Conservation (phyloP, 192 early-diverging fungal genomes). For the Umbelopsis sp. region DNA sequence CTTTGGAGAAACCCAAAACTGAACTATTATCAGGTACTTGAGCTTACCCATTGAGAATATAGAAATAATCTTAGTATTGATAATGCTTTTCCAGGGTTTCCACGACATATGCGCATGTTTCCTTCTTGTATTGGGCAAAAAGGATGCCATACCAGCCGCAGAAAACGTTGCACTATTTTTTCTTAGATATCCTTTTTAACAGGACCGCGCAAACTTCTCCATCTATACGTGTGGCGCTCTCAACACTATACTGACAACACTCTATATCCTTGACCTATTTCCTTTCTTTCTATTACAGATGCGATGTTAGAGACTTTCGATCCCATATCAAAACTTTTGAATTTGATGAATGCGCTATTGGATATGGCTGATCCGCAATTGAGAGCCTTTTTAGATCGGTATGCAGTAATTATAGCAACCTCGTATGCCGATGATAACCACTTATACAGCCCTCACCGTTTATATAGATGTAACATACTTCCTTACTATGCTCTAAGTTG, state of each 20-base stretch:
- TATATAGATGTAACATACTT: constrained; percentile 42
- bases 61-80: neutral
- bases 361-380: constrained; percentile 52
- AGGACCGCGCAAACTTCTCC: neutral
- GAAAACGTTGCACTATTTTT: constrained; percentile 59
- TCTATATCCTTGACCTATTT: constrained; percentile 24
- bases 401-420: neutral
- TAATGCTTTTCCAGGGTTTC: constrained; percentile 30
- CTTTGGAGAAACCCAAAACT: constrained; percentile 61
- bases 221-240: neutral
- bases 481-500: constrained; percentile 73
- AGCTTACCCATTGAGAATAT: constrained; percentile 28
- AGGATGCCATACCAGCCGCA: constrained; percentile 51
- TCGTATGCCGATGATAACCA: neutral
- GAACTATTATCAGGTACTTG: constrained; percentile 65
- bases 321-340: constrained; percentile 48
- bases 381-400: constrained; percentile 44
- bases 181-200: constrained; percentile 37
- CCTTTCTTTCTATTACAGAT: constrained; percentile 33
- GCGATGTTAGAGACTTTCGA: constrained; percentile 58
- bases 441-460: neutral
- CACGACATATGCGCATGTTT: constrained; percentile 50
- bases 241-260: neutral
- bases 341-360: constrained; percentile 46
- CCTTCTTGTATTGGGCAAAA: constrained; percentile 57